These are phyloP conservation scores for Dothideomycetidae sp. DNA, from an alignment of 2,329 filamentous ascomycete species.

Conservation along the genomic window DNA sequence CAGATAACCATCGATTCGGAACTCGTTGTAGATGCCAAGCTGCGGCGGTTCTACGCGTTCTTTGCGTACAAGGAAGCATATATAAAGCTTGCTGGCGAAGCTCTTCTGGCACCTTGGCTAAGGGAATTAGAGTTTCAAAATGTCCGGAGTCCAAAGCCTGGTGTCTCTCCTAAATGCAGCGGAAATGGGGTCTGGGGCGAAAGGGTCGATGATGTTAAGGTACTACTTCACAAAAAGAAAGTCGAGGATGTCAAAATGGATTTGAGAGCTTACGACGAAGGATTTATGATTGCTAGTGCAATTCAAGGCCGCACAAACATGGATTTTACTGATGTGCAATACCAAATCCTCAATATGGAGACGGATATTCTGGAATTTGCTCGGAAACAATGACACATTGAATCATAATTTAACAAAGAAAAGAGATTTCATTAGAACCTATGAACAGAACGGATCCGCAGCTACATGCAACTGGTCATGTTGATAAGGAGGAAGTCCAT, in stretches of 20 bases:
- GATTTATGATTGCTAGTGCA: conserved; percentile 46
- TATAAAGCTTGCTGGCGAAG: conserved; percentile 71
- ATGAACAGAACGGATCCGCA: no score
- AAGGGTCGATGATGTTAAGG: conserved; percentile 33
- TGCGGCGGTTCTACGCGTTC: conserved; percentile 60
- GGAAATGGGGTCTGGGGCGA: conserved; percentile 34
- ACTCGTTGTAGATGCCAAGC: conserved; percentile 42
- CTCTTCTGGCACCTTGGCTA: conserved; percentile 60
- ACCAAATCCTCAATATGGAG: conserved; percentile 1
- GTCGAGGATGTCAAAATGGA: conserved; percentile 42
- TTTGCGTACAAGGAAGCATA: conserved; percentile 73
- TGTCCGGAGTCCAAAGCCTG: conserved; percentile 42
- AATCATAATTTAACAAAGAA: background rate
- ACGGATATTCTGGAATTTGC: conserved; percentile 6
- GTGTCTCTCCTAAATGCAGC: conserved; percentile 28
- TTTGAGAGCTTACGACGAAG: conserved; percentile 42
- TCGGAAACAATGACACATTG: background rate
- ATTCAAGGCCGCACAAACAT: conserved; percentile 24
- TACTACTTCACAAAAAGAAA: conserved; percentile 33
- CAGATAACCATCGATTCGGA: conserved; percentile 28
- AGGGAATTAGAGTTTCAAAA: conserved; percentile 52
- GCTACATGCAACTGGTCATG: no score
- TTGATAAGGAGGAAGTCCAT: no score
- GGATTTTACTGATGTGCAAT: conserved; percentile 5
- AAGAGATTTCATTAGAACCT: background rate